These are phyloP conservation scores for Saussurea involucrata DNA, from an alignment of 129 eudicot species.

Conservation along the genomic window DNA sequence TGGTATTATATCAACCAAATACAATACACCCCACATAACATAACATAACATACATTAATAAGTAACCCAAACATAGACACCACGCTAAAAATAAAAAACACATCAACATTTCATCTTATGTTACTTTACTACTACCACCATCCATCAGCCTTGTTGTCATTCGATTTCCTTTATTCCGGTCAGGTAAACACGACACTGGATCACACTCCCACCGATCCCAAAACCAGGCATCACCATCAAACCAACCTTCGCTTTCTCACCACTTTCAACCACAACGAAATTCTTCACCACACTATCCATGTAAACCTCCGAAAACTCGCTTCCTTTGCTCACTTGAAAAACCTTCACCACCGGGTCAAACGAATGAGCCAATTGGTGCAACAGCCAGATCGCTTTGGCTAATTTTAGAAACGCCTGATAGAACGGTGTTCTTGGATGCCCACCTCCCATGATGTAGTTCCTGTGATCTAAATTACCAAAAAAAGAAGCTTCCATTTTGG, in stretches of 20 bases:
- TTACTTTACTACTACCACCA: not conserved
- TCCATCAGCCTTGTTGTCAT: not conserved
- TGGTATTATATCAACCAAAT: conserved; percentile 23
- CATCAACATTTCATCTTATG: conserved; percentile 8
- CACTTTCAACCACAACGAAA: conserved; percentile 45
- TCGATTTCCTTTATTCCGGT: conserved; percentile 75
- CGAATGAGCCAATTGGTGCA: conserved; percentile 69
- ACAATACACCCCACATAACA: no score
- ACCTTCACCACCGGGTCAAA: conserved; percentile 73
- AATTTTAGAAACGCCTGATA: conserved; percentile 82
- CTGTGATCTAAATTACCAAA: conserved; percentile 92
- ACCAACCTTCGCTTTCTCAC: conserved; percentile 68
- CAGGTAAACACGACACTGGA: conserved; percentile 85
- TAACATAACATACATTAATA: conserved; percentile 14
- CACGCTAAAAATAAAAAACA: conserved; percentile 4
- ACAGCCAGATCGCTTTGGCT: conserved; percentile 83
- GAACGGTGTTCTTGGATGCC: conserved; percentile 90
- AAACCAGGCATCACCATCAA: conserved; percentile 99
- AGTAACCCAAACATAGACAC: not conserved
- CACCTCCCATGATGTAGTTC: conserved; percentile 72
- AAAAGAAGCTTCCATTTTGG: conserved; percentile 92
- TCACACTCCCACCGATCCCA: conserved; percentile 71
- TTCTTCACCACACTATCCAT: conserved; percentile 84
- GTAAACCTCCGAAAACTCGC: conserved; percentile 79
- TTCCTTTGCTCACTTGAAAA: conserved; percentile 72